Percentiles rank a stretch among this genome's conserved stretches.
Evolutionary conservation across 2,329 filamentous ascomycete genomes (phyloP).

Genomic region (Tolypocladium endophyticum): DNA sequence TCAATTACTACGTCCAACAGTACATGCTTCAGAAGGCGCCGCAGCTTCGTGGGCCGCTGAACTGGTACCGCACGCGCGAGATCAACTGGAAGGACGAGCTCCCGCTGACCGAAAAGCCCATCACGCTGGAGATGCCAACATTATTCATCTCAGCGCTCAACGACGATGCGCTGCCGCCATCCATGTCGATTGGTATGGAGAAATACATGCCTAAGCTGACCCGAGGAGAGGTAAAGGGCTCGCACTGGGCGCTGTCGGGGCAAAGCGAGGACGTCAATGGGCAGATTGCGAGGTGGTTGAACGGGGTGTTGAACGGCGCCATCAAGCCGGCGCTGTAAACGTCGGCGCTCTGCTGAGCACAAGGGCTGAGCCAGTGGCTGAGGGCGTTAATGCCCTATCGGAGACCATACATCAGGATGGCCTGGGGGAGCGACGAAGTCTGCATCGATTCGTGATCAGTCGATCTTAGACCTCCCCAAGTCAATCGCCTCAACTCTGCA

Average conservation of each 20-base stretch:
- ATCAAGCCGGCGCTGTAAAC: conserved; percentile 17
- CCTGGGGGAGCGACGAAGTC: not conserved
- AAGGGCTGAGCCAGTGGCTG: not conserved
- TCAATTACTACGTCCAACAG: conserved; percentile 67
- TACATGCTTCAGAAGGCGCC: conserved; percentile 45
- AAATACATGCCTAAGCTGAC: conserved; percentile 54
- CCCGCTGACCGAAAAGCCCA: conserved; percentile 44
- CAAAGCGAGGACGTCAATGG: conserved; percentile 59
- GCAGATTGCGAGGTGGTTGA: conserved; percentile 56
- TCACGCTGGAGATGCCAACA: conserved; percentile 49
- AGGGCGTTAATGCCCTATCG: not conserved
- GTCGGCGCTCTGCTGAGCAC: not conserved
- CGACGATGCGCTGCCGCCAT: conserved; percentile 63
- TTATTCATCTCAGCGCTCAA: conserved; percentile 64
- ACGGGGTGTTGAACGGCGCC: conserved; percentile 20
- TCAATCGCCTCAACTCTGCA: not conserved
- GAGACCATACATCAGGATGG: not conserved
- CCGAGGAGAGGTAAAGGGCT: conserved; percentile 52
- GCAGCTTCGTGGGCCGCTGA: conserved; percentile 69
- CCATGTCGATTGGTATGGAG: conserved; percentile 64
- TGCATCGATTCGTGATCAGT: not conserved
- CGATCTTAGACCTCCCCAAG: not conserved
- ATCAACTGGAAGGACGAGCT: conserved; percentile 70
- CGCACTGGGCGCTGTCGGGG: conserved; percentile 80
- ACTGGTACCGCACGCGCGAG: conserved; percentile 74